Conservation (phyloP, 148 eudicot genomes). For the Vaccinium darrowii region DNA sequence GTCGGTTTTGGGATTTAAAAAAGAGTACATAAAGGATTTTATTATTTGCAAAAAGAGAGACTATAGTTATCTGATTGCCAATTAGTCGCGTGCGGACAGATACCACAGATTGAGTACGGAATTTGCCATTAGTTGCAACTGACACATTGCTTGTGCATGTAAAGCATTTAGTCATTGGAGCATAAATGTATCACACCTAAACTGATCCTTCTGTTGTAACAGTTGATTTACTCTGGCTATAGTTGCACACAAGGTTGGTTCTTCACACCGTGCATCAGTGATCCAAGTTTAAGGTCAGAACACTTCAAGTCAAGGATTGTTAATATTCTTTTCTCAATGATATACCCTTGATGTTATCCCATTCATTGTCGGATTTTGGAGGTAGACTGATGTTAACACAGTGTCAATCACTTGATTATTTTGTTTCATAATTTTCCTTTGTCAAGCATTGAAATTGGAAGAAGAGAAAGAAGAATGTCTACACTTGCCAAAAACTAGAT, state of each 20-base stretch:
- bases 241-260: constrained; percentile 96
- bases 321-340: neutral
- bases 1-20: neutral
- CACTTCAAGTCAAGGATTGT: neutral
- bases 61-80: neutral
- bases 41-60: neutral
- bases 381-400: neutral
- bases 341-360: neutral
- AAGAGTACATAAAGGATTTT: neutral
- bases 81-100: neutral
- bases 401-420: neutral
- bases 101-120: neutral
- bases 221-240: constrained; percentile 90
- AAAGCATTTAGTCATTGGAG: neutral
- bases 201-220: constrained; percentile 17
- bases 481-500: neutral
- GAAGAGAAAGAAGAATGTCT: neutral
- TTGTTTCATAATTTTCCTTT: neutral
- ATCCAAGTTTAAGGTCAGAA: constrained; percentile 80
- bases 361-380: neutral
- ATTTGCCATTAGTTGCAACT: neutral
- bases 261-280: constrained; percentile 78
- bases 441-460: neutral
- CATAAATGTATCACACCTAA: neutral
- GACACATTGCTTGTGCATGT: neutral